Conservation (phyloP, 177 flowering plant species). For the Tripterygium wilfordii region DNA sequence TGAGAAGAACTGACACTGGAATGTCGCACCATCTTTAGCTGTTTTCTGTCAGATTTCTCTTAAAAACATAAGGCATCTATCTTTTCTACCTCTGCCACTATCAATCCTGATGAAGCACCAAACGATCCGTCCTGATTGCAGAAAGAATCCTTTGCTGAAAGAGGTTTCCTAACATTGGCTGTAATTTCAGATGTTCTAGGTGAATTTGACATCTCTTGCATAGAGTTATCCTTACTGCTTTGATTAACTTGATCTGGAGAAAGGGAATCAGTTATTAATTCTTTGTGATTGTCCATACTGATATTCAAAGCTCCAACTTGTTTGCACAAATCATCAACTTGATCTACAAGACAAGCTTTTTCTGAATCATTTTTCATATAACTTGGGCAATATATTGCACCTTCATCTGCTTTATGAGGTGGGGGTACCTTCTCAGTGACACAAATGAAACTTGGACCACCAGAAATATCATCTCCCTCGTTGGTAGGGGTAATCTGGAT, state of each 20-base stretch:
- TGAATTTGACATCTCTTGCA: too few relatives aligned
- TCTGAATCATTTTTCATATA: conserved; percentile 7
- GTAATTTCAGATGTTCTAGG: too few relatives aligned
- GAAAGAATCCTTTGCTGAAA: too few relatives aligned
- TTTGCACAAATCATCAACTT: conserved; percentile 15
- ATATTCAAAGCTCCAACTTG: conserved; percentile 15
- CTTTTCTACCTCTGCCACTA: too few relatives aligned
- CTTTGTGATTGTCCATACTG: conserved; percentile 8
- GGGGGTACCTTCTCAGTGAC: conserved; percentile 2
- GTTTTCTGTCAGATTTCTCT: too few relatives aligned
- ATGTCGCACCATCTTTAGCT: too few relatives aligned
- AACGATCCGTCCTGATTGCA: too few relatives aligned
- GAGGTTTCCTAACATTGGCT: too few relatives aligned
- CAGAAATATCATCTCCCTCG: not conserved
- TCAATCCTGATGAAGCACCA: too few relatives aligned
- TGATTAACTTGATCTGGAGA: conserved; percentile 3
- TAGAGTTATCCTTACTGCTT: too few relatives aligned
- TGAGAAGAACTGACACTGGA: too few relatives aligned
- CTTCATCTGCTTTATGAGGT: conserved; percentile 3
- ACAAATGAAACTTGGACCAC: conserved; percentile 8
- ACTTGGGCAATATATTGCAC: conserved; percentile 2
- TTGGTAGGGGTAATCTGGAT: conserved; percentile 3
- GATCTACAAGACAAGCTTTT: conserved; percentile 10
- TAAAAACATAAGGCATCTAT: too few relatives aligned
- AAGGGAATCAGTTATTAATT: conserved; percentile 5